Evolutionary conservation across 2,329 filamentous ascomycete genomes (phyloP).

Genomic region (Diplodia corticola): DNA sequence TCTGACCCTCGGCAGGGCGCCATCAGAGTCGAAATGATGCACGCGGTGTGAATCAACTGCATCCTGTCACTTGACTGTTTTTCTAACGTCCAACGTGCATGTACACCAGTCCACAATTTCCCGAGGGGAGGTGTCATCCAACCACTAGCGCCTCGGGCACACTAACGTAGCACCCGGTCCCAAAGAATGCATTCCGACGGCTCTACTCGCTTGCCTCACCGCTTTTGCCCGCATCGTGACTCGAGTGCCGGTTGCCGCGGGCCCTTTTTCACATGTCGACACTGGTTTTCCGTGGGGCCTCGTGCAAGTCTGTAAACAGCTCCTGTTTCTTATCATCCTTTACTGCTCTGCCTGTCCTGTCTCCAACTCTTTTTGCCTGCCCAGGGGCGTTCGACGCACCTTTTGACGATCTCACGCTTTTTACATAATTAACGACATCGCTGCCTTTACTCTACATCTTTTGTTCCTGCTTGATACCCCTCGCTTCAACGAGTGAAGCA

Average conservation of each 20-base stretch:
- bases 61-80: neutral
- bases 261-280: slow-evolving; percentile 13
- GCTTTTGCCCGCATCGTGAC: slow-evolving; percentile 5
- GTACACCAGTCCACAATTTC: neutral
- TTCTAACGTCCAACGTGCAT: neutral
- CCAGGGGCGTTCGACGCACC: no score
- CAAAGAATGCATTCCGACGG: slow-evolving; percentile 1
- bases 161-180: slow-evolving; percentile 1
- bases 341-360: neutral
- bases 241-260: neutral
- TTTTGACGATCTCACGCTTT: neutral
- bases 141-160: neutral
- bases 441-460: neutral
- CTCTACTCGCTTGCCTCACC: slow-evolving; percentile 7
- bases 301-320: slow-evolving; percentile 5
- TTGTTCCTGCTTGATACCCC: neutral
- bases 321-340: neutral
- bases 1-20: neutral
- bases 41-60: neutral
- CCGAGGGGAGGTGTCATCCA: neutral
- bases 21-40: neutral
- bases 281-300: slow-evolving; percentile 10
- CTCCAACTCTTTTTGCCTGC: neutral
- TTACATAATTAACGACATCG: neutral
- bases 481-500: neutral